phyloP scores from a whole-genome alignment of 1,139 yeast genomes.

The Pneumocystis oryctolagi region DNA sequence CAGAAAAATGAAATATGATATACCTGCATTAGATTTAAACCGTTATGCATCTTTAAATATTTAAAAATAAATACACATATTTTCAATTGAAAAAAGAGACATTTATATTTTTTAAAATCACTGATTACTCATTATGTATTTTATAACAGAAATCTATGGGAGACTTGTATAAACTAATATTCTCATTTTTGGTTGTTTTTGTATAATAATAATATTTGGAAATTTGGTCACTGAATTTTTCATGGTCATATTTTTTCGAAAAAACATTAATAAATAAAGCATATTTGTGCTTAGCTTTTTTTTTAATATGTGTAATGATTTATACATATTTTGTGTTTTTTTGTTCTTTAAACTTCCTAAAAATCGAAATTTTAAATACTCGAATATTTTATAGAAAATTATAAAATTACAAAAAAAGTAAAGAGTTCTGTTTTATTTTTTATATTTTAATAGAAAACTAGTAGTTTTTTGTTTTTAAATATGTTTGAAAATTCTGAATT shows the following conservation, averaged over 20 bases:
- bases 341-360: not conserved
- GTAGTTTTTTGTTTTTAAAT: not conserved
- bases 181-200: not conserved
- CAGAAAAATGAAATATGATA: constrained; percentile 52
- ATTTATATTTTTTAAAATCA: too few relatives aligned
- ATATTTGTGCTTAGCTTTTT: too few relatives aligned
- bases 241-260: too few relatives aligned
- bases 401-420: not conserved
- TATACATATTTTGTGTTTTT: too few relatives aligned
- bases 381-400: too few relatives aligned
- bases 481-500: not conserved
- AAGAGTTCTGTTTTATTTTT: not conserved
- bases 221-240: not conserved
- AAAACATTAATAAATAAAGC: not conserved
- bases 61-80: not conserved
- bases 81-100: not conserved
- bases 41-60: constrained; percentile 23
- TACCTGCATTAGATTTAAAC: constrained; percentile 42
- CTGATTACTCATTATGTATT: too few relatives aligned
- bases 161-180: too few relatives aligned
- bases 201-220: too few relatives aligned
- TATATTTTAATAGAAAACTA: not conserved
- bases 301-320: too few relatives aligned
- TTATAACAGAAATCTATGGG: not conserved
- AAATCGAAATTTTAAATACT: not conserved